phyloP scores from a whole-genome alignment of 345 rosid species.

The Salix koriyanagi region DNA sequence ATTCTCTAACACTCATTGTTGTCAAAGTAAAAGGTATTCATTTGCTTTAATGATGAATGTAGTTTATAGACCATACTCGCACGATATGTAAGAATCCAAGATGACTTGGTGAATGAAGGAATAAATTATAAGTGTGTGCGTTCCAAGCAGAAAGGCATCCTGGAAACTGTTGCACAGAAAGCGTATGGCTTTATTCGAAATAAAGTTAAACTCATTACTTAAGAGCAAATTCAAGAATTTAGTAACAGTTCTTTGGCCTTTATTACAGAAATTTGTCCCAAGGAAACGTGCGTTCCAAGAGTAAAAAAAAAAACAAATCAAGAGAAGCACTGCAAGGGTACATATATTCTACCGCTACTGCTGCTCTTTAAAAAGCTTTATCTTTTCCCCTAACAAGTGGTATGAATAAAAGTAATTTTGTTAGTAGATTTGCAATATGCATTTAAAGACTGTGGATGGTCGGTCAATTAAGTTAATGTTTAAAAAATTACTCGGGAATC shows the following conservation, averaged over 20 bases:
- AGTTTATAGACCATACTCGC: not conserved
- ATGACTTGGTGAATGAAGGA: conserved; percentile 20
- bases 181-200: conserved; percentile 14
- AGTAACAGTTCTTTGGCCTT: not conserved
- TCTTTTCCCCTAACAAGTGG: not conserved
- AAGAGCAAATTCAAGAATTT: conserved; percentile 21
- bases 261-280: no score
- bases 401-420: no score
- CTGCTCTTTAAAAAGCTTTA: not conserved
- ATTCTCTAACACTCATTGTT: no score
- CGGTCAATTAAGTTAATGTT: no score
- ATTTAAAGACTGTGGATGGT: not conserved
- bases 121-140: not conserved
- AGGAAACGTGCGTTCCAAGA: not conserved
- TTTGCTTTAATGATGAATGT: not conserved
- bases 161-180: not conserved
- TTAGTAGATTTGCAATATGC: not conserved
- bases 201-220: conserved; percentile 15
- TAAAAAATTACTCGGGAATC: not conserved
- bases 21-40: not conserved
- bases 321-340: no score
- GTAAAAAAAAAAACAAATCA: no score
- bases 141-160: not conserved
- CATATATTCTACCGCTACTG: not conserved
- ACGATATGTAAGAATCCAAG: conserved; percentile 21